phyloP scores from a whole-genome alignment of 331 rosid genomes.

The Malus hybrid region DNA sequence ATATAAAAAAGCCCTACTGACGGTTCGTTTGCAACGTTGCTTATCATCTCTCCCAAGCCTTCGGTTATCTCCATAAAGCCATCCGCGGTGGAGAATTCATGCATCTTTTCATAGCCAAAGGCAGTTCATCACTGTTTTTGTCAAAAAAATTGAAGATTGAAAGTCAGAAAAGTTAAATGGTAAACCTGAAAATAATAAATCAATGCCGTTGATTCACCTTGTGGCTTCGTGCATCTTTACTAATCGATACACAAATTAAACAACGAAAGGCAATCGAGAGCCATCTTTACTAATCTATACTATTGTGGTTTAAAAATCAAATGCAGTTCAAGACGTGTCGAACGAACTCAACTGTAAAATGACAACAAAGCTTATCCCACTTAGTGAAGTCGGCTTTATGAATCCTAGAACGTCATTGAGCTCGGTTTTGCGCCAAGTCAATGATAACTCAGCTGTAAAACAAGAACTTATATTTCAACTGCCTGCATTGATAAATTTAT shows the following conservation, averaged over 20 bases:
- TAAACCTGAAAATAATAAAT: not conserved
- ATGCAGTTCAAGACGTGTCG: no score
- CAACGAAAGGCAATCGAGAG: not conserved
- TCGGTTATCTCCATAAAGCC: conserved; percentile 89
- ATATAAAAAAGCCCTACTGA: conserved; percentile 80
- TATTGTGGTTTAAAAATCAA: no score
- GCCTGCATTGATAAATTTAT: not conserved
- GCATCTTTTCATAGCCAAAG: conserved; percentile 57
- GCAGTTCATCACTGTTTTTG: conserved; percentile 42
- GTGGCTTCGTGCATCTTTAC: not conserved
- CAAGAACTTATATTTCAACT: not conserved
- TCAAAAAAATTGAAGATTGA: conserved; percentile 7
- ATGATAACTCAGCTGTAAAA: not conserved
- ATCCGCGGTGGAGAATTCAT: conserved; percentile 70
- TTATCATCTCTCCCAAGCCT: conserved; percentile 73
- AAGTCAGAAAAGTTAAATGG: not conserved
- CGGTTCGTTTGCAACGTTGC: conserved; percentile 75
- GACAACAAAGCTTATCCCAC: no score
- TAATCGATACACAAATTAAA: not conserved
- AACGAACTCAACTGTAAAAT: no score
- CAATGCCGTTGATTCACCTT: not conserved
- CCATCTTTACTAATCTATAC: not conserved
- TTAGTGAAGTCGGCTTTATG: no score
- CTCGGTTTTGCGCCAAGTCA: no score
- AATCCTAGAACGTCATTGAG: no score